phyloP scores from a whole-genome alignment of 2,329 filamentous ascomycete genomes.

The Calonectria ilicicola region DNA sequence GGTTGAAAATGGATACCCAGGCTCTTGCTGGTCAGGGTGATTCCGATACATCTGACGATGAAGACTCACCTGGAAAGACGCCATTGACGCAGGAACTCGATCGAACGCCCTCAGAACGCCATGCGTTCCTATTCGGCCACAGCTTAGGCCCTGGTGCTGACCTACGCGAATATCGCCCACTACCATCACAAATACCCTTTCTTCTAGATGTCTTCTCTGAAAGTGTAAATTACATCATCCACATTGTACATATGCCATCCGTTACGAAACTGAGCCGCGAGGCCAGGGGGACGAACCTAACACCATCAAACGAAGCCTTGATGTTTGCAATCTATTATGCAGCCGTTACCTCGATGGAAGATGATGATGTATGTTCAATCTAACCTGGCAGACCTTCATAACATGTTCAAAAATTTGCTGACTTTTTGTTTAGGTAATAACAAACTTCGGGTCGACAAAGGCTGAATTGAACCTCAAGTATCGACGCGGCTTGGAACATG shows the following conservation, averaged over 20 bases:
- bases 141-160: constrained; percentile 49
- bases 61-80: constrained; percentile 44
- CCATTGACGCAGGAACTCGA: constrained; percentile 54
- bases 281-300: constrained; percentile 48
- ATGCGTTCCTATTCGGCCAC: constrained; percentile 65
- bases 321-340: constrained; percentile 70
- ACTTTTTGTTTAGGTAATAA: constrained; percentile 53
- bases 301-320: constrained; percentile 62
- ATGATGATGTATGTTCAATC: constrained; percentile 60
- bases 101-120: constrained; percentile 57
- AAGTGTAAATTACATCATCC: constrained; percentile 61
- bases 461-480: constrained; percentile 58
- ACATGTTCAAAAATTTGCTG: background rate
- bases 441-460: constrained; percentile 63
- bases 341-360: constrained; percentile 67
- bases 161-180: constrained; percentile 58
- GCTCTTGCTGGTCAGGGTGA: constrained; percentile 45
- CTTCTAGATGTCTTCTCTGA: constrained; percentile 62
- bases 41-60: constrained; percentile 54
- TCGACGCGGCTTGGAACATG: constrained; percentile 68
- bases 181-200: constrained; percentile 67
- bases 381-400: background rate
- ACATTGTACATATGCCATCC: constrained; percentile 60
- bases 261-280: constrained; percentile 49
- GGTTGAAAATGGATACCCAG: constrained; percentile 54